Base-by-base conservation (phyloP, 371 early-diverging fungal genomes). In the Smittium culicis region DNA sequence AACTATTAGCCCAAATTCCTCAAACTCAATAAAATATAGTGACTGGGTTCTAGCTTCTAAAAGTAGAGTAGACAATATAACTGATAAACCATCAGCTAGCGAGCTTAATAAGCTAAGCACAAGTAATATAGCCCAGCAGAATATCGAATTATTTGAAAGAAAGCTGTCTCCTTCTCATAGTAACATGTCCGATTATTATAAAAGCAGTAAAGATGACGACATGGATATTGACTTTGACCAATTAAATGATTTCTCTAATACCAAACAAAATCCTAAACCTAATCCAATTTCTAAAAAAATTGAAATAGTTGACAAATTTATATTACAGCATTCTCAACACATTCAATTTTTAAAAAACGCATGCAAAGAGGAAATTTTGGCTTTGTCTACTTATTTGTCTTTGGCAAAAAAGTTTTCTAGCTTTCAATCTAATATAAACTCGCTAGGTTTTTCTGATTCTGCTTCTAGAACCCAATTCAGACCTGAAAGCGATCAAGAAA, bases 281-380 rank as follows among this genome's bases (percentile, higher is more conserved):
- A 57, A 5, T 57, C 11, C 5, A 20, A 14, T 16, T 25, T 8
- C 8, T 3, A 27, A 57, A 27, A 57, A 3, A 20, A 57, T 57
- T 3, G 57, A 35, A 70, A 45, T 58, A 61, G 66, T 74, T 61
- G 87, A 91, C 29, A 81, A 83, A 0, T 84, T 94, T 67, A 80
- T 90, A 1, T 83, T 80, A 31, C 72, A 81, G 35, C 94, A 94
- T 70, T 83, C 92, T 1, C 79, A 82, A 32, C 88, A 90, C 72
- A 79, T 94, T 58, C 83, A 87, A 35, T 83, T 88, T 45, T 75
- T 87, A 25, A 85, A 87, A 24, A 93, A 92, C 35, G 78, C 84
- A 54, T 80, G 85, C 27, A 84, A 85, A 66, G 78, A 80, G 34
- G 95, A 96, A 76, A 87, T 87, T 66, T 85, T 83, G 73, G 76